phyloP scores from a whole-genome alignment of 164 flowering plant species.

The grape (Vitis vinifera) region DNA sequence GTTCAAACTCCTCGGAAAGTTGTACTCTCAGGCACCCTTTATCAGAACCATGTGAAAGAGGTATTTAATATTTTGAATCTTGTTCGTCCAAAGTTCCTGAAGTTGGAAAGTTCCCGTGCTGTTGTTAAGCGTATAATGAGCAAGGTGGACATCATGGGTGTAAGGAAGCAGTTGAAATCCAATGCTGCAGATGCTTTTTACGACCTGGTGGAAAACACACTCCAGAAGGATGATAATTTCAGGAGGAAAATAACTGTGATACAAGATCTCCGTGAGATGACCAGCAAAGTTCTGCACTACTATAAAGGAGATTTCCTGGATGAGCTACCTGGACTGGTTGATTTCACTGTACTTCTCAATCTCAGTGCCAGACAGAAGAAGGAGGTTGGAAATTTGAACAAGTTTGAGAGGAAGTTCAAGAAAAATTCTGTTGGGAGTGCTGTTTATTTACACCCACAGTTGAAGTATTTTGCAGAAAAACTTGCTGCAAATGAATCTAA shows the following conservation, averaged over 20 bases:
- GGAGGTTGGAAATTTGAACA: slow-evolving; percentile 39
- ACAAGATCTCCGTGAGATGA: slow-evolving; percentile 85
- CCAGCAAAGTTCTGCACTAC: slow-evolving; percentile 74
- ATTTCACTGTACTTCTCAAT: slow-evolving; percentile 65
- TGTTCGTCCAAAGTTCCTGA: slow-evolving; percentile 29
- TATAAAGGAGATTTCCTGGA: slow-evolving; percentile 89
- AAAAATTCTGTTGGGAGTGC: slow-evolving; percentile 58
- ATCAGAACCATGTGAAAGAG: slow-evolving; percentile 39
- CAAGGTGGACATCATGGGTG: slow-evolving; percentile 11
- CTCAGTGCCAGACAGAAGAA: slow-evolving; percentile 50
- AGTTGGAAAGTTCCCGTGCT: slow-evolving; percentile 13
- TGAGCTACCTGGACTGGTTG: slow-evolving; percentile 89
- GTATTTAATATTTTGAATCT: slow-evolving; percentile 34
- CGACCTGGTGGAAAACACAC: slow-evolving; percentile 73
- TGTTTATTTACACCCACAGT: slow-evolving; percentile 65
- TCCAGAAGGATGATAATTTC: slow-evolving; percentile 61
- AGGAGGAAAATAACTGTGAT: slow-evolving; percentile 62
- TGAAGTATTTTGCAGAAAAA: slow-evolving; percentile 45
- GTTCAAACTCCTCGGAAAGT: slow-evolving; percentile 29
- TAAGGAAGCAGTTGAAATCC: slow-evolving; percentile 39
- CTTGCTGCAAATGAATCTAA: slow-evolving; percentile 14
- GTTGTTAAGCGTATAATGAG: slow-evolving; percentile 21
- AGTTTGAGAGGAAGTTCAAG: slow-evolving; percentile 48
- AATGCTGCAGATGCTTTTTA: slow-evolving; percentile 45
- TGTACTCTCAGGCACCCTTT: slow-evolving; percentile 44